Percentiles rank a stretch among this genome's conserved stretches.
phyloP scores from a whole-genome alignment of 108 stramenopile species.

The Nitzschia sp. region DNA sequence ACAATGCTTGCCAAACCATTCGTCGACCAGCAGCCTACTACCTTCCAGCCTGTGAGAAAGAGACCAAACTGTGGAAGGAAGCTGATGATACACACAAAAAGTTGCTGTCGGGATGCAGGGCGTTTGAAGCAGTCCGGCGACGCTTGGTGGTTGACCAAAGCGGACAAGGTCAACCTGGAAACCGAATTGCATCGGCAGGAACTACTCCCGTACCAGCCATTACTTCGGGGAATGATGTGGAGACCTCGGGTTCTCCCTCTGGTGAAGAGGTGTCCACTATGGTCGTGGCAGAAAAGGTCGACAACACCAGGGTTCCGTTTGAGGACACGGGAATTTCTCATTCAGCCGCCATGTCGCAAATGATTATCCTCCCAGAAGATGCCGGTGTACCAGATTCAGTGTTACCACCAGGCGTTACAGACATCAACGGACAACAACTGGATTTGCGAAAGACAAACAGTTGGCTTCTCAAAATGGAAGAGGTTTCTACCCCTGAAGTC shows the following conservation, averaged over 20 bases:
- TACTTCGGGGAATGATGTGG: neutral
- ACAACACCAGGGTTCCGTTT: conserved; percentile 45
- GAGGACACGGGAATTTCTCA: conserved; percentile 76
- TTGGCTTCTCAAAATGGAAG: conserved; percentile 88
- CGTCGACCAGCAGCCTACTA: conserved; percentile 85
- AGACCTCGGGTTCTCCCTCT: neutral
- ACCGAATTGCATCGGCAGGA: neutral
- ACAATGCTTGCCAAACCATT: conserved; percentile 93
- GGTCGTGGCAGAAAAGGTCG: conserved; percentile 8
- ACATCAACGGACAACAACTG: conserved; percentile 89
- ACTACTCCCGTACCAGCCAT: neutral
- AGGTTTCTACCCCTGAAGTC: conserved; percentile 85
- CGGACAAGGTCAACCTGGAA: neutral
- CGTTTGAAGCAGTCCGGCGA: conserved; percentile 67
- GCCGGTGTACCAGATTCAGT: conserved; percentile 66
- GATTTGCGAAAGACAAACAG: conserved; percentile 81
- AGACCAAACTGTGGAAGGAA: conserved; percentile 59
- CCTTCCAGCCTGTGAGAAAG: conserved; percentile 63
- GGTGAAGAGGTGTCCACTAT: neutral
- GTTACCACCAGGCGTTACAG: conserved; percentile 69
- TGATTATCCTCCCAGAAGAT: conserved; percentile 84
- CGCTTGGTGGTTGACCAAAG: conserved; percentile 46
- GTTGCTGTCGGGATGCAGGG: conserved; percentile 58
- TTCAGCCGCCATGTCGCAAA: conserved; percentile 82
- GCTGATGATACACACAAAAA: conserved; percentile 58